These are phyloP conservation scores for Fusarium chlamydosporum DNA, from an alignment of 2,329 filamentous ascomycete genomes.

Conservation along the genomic window DNA sequence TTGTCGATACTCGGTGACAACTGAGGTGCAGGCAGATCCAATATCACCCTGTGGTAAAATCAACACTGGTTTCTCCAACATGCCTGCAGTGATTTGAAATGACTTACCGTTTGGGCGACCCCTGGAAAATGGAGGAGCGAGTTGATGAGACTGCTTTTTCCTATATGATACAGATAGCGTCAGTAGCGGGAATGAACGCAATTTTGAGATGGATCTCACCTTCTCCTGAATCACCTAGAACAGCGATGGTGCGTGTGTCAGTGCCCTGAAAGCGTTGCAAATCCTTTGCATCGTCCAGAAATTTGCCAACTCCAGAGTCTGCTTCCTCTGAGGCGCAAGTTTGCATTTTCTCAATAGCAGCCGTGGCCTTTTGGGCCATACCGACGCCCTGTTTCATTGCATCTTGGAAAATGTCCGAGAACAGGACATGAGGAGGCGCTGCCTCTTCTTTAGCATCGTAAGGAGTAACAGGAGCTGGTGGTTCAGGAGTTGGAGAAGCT, in stretches of 20 bases:
- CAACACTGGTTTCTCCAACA: no score
- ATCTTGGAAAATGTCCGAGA: constrained; percentile 9
- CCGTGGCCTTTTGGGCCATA: constrained; percentile 4
- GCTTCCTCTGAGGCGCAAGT: not conserved
- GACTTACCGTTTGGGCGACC: constrained; percentile 47
- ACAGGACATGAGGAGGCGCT: constrained; percentile 14
- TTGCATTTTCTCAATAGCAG: constrained; percentile 12
- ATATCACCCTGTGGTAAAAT: constrained; percentile 45
- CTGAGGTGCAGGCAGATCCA: constrained; percentile 54
- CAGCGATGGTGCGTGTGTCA: constrained; percentile 30
- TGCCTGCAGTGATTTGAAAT: not conserved
- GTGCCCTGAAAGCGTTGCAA: constrained; percentile 19
- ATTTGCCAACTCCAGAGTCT: constrained; percentile 2
- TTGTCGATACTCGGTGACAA: constrained; percentile 55
- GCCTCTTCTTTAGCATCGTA: constrained; percentile 18
- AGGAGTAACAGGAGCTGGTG: not conserved
- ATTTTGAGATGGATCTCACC: not conserved
- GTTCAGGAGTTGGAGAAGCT: not conserved
- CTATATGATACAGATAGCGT: constrained; percentile 5
- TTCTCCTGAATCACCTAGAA: constrained; percentile 33
- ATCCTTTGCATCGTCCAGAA: constrained; percentile 9
- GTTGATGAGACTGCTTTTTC: constrained; percentile 55
- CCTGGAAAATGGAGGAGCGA: constrained; percentile 54
- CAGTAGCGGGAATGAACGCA: not conserved
- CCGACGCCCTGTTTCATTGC: not conserved